Conservation (phyloP, 2,329 filamentous ascomycete genomes). For the Zasmidium cellare region DNA sequence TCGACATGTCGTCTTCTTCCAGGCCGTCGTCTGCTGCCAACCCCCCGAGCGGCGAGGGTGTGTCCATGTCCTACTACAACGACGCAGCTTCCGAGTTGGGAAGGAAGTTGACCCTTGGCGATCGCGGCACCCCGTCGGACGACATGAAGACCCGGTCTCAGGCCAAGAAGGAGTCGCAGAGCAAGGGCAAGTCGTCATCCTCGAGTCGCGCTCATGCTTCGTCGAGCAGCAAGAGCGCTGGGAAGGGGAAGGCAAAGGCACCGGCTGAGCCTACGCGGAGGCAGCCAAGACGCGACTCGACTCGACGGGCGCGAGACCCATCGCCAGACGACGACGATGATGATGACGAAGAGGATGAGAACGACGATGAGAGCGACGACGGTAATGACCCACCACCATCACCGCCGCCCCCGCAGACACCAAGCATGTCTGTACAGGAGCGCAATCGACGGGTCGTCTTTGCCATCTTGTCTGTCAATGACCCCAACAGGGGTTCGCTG, state of each 20-base stretch:
- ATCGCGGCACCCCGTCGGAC: constrained; percentile 1
- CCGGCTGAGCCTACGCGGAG: neutral
- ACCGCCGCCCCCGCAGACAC: constrained; percentile 1
- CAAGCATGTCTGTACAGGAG: neutral
- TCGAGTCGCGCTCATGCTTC: neutral
- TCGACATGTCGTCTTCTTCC: neutral
- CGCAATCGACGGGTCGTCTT: neutral
- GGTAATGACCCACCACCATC: constrained; percentile 6
- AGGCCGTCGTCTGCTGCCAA: neutral
- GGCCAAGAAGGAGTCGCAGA: constrained; percentile 13
- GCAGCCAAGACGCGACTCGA: neutral
- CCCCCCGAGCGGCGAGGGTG: neutral
- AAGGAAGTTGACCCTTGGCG: constrained; percentile 10
- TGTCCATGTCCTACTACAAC: constrained; percentile 19
- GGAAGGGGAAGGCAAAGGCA: constrained; percentile 11
- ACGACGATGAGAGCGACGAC: constrained; percentile 8
- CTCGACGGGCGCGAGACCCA: neutral
- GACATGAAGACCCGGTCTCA: constrained; percentile 20
- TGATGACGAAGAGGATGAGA: constrained; percentile 8
- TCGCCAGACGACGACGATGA: constrained; percentile 8
- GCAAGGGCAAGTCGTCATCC: neutral
- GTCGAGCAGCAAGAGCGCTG: neutral
- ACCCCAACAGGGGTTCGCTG: neutral
- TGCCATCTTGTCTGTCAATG: neutral
- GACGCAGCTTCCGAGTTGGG: constrained; percentile 21